These are phyloP conservation scores for Termitomyces sp. DNA, from an alignment of 768 basidiomycete species.

Conservation along the genomic window DNA sequence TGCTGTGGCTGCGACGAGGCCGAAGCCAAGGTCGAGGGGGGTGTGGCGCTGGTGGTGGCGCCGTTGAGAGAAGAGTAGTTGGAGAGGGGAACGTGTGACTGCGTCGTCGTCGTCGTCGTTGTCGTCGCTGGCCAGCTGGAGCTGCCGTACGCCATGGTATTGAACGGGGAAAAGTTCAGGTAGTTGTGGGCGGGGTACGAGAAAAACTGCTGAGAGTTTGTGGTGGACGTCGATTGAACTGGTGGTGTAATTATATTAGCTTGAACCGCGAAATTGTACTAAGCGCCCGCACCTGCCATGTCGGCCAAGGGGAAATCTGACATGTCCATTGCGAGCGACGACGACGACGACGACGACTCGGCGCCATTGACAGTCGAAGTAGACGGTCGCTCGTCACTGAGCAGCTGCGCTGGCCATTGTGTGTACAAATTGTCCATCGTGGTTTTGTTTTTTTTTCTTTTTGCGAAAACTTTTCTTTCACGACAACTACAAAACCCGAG, in stretches of 20 bases:
- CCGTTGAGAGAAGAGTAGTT: constrained; percentile 77
- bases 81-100: constrained; percentile 54
- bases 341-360: too few species aligned
- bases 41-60: constrained; percentile 48
- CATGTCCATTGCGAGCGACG: constrained; percentile 37
- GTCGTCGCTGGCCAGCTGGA: constrained; percentile 50
- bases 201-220: constrained; percentile 40
- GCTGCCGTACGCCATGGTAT: constrained; percentile 54
- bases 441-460: constrained; percentile 22
- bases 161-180: constrained; percentile 43
- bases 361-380: too few species aligned
- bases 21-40: constrained; percentile 13
- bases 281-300: constrained; percentile 34
- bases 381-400: constrained; percentile 36
- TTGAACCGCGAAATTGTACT: background rate
- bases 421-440: constrained; percentile 44
- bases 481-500: constrained; percentile 26
- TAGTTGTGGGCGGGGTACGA: constrained; percentile 33
- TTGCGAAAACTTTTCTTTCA: constrained; percentile 27
- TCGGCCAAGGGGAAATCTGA: constrained; percentile 41
- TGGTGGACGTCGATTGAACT: constrained; percentile 26
- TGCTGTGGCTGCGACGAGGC: constrained; percentile 14
- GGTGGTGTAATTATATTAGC: background rate
- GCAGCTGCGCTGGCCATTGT: constrained; percentile 36
- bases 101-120: too few species aligned